Evolutionary conservation across 768 basidiomycete genomes (phyloP), one percentile per base, ranked within the genome.

Genomic region (Lentinula lateritia): DNA sequence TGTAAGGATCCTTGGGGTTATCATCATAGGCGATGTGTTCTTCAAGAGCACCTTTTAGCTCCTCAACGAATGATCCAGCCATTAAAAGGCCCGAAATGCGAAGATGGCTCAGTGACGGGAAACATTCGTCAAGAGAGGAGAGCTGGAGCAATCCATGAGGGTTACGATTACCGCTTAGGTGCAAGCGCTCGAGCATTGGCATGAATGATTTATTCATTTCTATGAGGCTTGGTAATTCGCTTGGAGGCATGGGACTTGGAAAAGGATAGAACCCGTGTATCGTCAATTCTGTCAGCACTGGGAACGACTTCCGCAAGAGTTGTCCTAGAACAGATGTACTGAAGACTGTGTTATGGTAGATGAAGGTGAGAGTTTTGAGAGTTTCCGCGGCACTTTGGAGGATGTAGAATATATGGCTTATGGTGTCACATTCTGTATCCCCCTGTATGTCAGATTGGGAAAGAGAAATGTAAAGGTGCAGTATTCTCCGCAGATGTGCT

Each of bases 261-360:
- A 78, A 82, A 6, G 82, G 79, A 67, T 84, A 84, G 64, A 78
- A 79, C 1, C 82, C 83, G 2, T 74, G 74, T 2, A 83, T 65
- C 5, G 77, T 69, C 61, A 84, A 77, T 35, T 74, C 74, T 32
- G 63, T 66, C 0, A 84, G 71, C 32, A 61, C 62, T 0, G 81
- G 82, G 55, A 81, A 79, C 2, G 68, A 58, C 8, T 71, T 71
- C 16, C 77, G 73, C 68, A 81, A 82, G 43, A 83, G 69, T 28
- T 74, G 69, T 5, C 76, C 75, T 46, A 83, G 72, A 46, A 78
- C 64, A 6, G 73, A 52, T 0, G 81, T 74, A 64, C 79, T 76
- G 42, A 54, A 35, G 20, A 43, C 23, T 18, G 70, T 69, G 5
- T 69, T 67, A 15, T 73, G 73, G 34, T 73, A 72, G 39, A 77